Base-by-base conservation (phyloP, 352 stramenopile genomes). In the Peronospora belbahrii region DNA sequence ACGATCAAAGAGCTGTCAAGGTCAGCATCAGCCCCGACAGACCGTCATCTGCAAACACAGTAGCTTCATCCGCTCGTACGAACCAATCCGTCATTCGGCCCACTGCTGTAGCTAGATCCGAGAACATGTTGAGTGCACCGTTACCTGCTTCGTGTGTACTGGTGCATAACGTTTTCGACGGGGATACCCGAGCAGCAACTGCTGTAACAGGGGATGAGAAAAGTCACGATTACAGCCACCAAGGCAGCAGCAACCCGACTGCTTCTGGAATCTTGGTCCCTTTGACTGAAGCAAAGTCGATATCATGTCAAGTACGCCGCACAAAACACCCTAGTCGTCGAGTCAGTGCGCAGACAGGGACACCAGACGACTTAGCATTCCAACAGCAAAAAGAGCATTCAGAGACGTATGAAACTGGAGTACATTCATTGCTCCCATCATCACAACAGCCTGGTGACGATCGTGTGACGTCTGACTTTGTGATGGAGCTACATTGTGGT, bases 401-500 rank as follows among this genome's bases (percentile, higher is more conserved):
- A 17, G 20, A 54, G 22, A 31, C 31, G 22, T 15, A 37, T 40
- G 42, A 45, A 10, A 28, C 14, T 37, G 42, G 19, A 19, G 30
- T 31, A 32, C 19, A 50, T 15, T 25, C 14, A 45, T 36, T 37
- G 28, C 37, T 30, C 6, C 5, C 46, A 24, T 17, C 28, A 36
- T 18, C 43, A 30, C 33, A 37, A 50, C 19, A 14, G 10, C 20
- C 55, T 18, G 34, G 61, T 15, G 52, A 69, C 23, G 36, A 52
- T 2, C 20, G 76, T 11, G 52, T 72, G 11, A 85, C 71, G 13
- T 74, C 72, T 0, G 74, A 88, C 32, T 90, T 76, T 43, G 74
- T 93, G 34, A 85, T 82, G 63, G 81, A 93, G 55, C 75, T 90
- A 44, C 76, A 74, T 6, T 85, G 74, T 49, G 81, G 81, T 6